phyloP scores from a whole-genome alignment of 306 rosid species.

The Dalbergia cultrata region DNA sequence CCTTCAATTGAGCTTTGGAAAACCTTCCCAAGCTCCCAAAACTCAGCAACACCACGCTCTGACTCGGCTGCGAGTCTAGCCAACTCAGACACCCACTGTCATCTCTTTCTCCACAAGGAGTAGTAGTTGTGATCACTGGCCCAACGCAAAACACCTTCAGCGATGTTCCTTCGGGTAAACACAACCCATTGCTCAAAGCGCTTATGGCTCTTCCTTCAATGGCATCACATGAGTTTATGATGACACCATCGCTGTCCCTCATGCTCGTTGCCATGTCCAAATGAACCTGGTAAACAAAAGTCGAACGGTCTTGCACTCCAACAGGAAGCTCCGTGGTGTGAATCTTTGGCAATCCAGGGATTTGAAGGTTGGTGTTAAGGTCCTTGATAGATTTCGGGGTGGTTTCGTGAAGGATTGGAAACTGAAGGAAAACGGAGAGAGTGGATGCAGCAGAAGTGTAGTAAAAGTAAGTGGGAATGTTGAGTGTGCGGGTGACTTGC shows the following conservation, averaged over 20 bases:
- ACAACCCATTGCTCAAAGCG: neutral
- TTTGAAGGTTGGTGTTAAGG: slow-evolving; percentile 4
- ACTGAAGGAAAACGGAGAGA: slow-evolving; percentile 16
- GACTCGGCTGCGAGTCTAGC: slow-evolving; percentile 55
- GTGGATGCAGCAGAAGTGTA: slow-evolving; percentile 39
- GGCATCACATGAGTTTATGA: neutral
- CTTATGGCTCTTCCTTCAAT: slow-evolving; percentile 1
- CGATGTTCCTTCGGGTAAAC: neutral
- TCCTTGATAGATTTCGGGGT: slow-evolving; percentile 45
- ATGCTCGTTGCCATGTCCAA: neutral
- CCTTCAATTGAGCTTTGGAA: slow-evolving; percentile 45
- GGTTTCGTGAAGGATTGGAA: slow-evolving; percentile 43
- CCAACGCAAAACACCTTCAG: neutral
- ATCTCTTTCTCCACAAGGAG: too few species aligned
- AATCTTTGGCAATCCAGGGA: slow-evolving; percentile 51
- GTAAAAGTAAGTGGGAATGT: slow-evolving; percentile 54
- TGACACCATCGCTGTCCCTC: slow-evolving; percentile 16
- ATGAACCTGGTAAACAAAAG: neutral
- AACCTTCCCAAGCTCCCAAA: slow-evolving; percentile 63
- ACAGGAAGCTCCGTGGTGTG: neutral
- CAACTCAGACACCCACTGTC: slow-evolving; percentile 27
- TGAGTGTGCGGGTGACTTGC: slow-evolving; percentile 29
- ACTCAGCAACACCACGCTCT: slow-evolving; percentile 56
- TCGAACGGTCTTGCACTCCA: neutral
- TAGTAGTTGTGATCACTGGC: neutral